These are phyloP conservation scores for Metschnikowia kunwiensis DNA, from an alignment of 805 yeast genomes.

Conservation along the genomic window DNA sequence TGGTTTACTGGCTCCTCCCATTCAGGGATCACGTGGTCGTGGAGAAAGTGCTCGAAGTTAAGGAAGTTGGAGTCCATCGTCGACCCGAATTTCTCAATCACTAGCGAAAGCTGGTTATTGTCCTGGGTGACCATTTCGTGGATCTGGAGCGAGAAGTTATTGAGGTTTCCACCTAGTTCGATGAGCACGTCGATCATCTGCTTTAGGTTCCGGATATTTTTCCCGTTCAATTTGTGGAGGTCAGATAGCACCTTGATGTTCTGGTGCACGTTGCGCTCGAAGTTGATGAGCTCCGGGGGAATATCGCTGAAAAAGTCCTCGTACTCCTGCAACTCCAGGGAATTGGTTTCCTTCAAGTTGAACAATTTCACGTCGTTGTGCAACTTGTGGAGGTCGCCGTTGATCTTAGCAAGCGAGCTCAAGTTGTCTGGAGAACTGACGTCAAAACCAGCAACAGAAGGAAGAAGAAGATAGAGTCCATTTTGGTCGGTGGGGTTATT, in stretches of 20 bases:
- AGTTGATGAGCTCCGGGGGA: conserved; percentile 31
- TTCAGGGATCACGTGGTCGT: conserved; percentile 34
- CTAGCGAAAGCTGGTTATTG: conserved; percentile 26
- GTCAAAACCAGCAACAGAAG: conserved; percentile 40
- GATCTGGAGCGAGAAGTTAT: conserved; percentile 50
- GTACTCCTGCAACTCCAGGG: conserved; percentile 8
- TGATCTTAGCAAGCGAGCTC: conserved; percentile 30
- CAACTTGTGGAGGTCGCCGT: conserved; percentile 33
- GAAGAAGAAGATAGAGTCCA: conserved; percentile 50
- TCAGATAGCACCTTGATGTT: conserved; percentile 32
- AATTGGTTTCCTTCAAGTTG: conserved; percentile 24
- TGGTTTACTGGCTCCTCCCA: conserved; percentile 54
- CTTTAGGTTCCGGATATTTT: conserved; percentile 40
- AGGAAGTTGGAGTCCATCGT: conserved; percentile 49
- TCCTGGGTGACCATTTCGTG: conserved; percentile 25
- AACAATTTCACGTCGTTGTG: conserved; percentile 32
- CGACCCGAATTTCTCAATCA: conserved; percentile 52
- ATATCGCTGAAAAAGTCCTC: conserved; percentile 24
- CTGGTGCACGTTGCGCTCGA: conserved; percentile 34
- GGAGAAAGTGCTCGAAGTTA: conserved; percentile 44
- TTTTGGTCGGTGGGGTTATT: conserved; percentile 50
- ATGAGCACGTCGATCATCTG: conserved; percentile 38
- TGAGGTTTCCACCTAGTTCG: conserved; percentile 56
- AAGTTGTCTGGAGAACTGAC: conserved; percentile 30
- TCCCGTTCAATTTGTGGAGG: conserved; percentile 37